Evolutionary conservation across 805 yeast genomes (phyloP), one percentile per base, ranked within the genome.

Genomic region (Cephaloascus albidus): DNA sequence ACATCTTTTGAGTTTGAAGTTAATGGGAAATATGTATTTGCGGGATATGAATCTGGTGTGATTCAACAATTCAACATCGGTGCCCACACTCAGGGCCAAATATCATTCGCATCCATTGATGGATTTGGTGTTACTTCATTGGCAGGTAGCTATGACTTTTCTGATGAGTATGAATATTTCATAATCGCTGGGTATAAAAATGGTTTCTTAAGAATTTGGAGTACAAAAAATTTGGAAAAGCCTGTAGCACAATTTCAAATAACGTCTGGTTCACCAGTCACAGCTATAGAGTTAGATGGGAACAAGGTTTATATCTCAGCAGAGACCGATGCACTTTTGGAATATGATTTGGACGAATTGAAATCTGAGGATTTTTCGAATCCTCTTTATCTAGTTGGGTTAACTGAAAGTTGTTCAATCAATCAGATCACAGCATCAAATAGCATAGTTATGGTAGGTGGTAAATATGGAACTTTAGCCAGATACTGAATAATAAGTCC

Each of bases 1-100:
- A 10, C 15, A 14, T n/a, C 15, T 6, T 16, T 48, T 4, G 79
- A 76, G 43, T 72, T 60, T 49, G 85, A 72, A 20, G 70, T 75
- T 16, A 57, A 53, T 5, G 77, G 68, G 0, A 71, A 68, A 44
- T 43, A 47, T 3, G 50, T 72, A 3, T 53, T 63, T 19, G 72
- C 70, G 2, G 83, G 69, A 1, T 57, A 68, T 46, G 49, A 44
- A 26, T 60, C 66, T 36, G 74, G 74, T 2, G 42, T 40, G 3
- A 48, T 58, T 26, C 51, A 53, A 41, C 54, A 48, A 38, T 57
- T 45, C 40, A 42, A 50, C 35, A 26, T 56, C 3, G 45, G 44
- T 10, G 48, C 45, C 35, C 52, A 47, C 37, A 37, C 42, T 31
- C 45, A 51, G 39, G 48, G 48, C 19, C n/a, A n/a, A n/a, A 20